Percentiles rank a stretch among this genome's conserved stretches.
Conservation (phyloP, 768 basidiomycete genomes). For the Suillus ampliporus region DNA sequence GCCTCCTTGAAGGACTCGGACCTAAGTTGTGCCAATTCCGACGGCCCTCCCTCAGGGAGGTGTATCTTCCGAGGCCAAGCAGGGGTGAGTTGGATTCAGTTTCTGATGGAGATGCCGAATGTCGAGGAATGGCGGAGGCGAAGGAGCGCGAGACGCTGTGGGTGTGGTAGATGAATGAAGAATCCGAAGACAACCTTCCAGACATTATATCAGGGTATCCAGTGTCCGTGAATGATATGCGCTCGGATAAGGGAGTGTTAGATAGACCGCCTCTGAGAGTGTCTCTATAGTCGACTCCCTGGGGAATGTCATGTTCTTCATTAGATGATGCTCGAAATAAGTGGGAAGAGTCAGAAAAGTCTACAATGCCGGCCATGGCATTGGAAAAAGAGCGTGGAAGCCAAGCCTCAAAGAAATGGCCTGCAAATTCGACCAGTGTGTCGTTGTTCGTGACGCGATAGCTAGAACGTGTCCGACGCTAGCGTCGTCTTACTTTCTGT, state of each 20-base stretch:
- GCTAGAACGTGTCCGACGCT: neutral
- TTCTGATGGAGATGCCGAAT: conserved; percentile 64
- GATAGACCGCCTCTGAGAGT: conserved; percentile 27
- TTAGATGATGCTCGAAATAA: conserved; percentile 15
- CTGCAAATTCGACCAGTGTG: neutral
- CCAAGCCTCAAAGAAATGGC: conserved; percentile 9
- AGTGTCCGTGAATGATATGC: conserved; percentile 10
- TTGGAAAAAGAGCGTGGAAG: conserved; percentile 13
- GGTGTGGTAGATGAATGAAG: conserved; percentile 50
- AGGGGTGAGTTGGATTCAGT: conserved; percentile 59
- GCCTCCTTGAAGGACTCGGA: conserved; percentile 51
- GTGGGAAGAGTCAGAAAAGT: conserved; percentile 19
- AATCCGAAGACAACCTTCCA: conserved; percentile 32
- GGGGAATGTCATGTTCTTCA: conserved; percentile 52
- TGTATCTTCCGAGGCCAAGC: conserved; percentile 33
- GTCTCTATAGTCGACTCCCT: conserved; percentile 51
- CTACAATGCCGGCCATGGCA: conserved; percentile 26
- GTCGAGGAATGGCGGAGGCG: conserved; percentile 63
- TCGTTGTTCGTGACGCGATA: neutral
- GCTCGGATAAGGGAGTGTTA: conserved; percentile 17
- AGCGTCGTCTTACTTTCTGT: neutral
- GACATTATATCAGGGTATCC: conserved; percentile 33
- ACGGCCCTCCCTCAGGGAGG: conserved; percentile 51
- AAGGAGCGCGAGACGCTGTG: conserved; percentile 64
- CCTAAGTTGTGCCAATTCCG: conserved; percentile 61